Evolutionary conservation across 495 filamentous ascomycete genomes (phyloP).

Genomic region (Lophiotrema nucula): DNA sequence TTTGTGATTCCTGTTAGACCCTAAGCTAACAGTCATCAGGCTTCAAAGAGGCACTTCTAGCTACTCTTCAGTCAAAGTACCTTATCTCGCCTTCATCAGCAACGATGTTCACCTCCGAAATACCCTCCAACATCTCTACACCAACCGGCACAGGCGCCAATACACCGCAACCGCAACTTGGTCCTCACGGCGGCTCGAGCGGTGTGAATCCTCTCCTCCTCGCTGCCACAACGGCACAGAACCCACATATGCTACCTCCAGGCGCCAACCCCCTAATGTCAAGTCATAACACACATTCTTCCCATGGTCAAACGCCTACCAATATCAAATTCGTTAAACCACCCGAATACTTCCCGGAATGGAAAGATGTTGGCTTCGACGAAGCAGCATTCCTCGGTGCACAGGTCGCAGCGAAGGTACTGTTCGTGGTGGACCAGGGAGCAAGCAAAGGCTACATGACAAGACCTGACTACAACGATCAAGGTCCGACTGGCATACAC

Average conservation of each 20-base stretch:
- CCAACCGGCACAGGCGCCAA: constrained; percentile 87
- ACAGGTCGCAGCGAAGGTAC: constrained; percentile 71
- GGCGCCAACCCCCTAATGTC: constrained; percentile 38
- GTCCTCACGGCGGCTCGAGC: constrained; percentile 41
- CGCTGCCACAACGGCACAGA: constrained; percentile 73
- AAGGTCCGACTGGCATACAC: constrained; percentile 69
- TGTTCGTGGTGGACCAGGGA: constrained; percentile 72
- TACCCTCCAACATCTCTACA: constrained; percentile 86
- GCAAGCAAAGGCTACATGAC: constrained; percentile 70
- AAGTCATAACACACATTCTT: constrained; percentile 60
- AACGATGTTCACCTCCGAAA: constrained; percentile 95
- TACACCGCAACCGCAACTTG: constrained; percentile 71
- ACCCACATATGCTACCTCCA: constrained; percentile 48
- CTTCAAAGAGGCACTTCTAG: constrained; percentile 83
- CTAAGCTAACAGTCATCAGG: constrained; percentile 40
- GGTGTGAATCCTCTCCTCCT: constrained; percentile 89
- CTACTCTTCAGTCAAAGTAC: constrained; percentile 75
- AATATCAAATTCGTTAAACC: constrained; percentile 74
- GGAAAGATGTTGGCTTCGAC: constrained; percentile 74
- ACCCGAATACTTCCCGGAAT: constrained; percentile 89
- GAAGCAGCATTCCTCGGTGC: constrained; percentile 67
- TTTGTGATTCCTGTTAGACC: background rate
- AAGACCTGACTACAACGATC: constrained; percentile 74
- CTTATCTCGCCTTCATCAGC: constrained; percentile 84
- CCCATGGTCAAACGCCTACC: constrained; percentile 85